Evolutionary conservation across 2,329 filamentous ascomycete genomes (phyloP).

Genomic region (Aspergillus neoniger): DNA sequence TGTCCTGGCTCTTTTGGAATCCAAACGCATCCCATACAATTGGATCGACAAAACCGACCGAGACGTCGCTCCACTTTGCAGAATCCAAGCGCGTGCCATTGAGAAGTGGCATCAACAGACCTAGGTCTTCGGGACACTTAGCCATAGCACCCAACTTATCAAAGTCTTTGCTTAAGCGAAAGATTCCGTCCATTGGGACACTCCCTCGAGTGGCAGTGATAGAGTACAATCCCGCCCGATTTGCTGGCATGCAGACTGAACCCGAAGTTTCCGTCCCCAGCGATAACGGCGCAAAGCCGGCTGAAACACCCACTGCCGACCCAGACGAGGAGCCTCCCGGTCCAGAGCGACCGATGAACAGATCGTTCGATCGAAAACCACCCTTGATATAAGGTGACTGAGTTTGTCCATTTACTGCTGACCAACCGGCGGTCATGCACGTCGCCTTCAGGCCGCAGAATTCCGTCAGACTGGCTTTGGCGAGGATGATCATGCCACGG

Average conservation of each 20-base stretch:
- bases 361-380: not conserved
- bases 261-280: slow-evolving; percentile 1
- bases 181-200: not conserved
- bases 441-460: slow-evolving; percentile 1
- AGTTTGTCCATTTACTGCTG: not conserved
- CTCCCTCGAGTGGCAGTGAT: not conserved
- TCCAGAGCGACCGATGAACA: slow-evolving; percentile 1
- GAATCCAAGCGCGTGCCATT: not conserved
- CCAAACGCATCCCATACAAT: not conserved
- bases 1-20: not conserved
- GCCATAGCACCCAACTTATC: not conserved
- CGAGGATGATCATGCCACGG: not conserved
- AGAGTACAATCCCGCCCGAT: not conserved
- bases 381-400: not conserved
- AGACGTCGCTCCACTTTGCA: not conserved
- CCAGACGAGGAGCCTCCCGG: slow-evolving; percentile 1
- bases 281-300: not conserved
- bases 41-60: not conserved
- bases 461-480: slow-evolving; percentile 1
- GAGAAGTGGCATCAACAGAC: not conserved
- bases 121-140: not conserved
- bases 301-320: not conserved
- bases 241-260: slow-evolving; percentile 1
- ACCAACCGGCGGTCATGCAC: slow-evolving; percentile 3
- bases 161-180: not conserved